phyloP scores from a whole-genome alignment of 139 green algal species.

The Tetradesmus obliquus region DNA sequence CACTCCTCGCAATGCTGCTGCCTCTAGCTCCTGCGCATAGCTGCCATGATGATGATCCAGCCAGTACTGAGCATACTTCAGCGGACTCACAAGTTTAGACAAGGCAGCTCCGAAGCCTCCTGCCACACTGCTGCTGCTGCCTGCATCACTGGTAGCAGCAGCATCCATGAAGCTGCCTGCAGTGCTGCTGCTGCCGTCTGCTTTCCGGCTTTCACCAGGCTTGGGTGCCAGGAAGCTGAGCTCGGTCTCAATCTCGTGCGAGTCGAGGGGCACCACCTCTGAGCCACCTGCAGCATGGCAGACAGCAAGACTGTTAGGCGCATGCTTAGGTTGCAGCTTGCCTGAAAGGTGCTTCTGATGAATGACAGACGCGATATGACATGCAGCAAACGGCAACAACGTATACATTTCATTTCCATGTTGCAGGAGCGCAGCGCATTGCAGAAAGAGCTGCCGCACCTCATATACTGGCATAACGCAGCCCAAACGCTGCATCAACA shows the following conservation, averaged over 20 bases:
- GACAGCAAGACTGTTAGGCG: not conserved
- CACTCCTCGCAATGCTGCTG: conserved; percentile 54
- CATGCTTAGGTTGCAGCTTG: too few relatives aligned
- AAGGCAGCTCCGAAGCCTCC: not conserved
- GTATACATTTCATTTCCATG: too few relatives aligned
- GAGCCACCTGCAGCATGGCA: conserved; percentile 46
- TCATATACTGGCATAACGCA: not conserved
- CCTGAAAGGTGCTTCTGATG: not conserved
- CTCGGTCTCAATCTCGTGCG: conserved; percentile 36
- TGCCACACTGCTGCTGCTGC: not conserved
- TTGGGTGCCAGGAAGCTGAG: conserved; percentile 30
- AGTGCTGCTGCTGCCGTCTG: conserved; percentile 25
- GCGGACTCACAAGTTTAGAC: not conserved
- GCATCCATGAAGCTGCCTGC: not conserved
- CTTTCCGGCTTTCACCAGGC: conserved; percentile 36
- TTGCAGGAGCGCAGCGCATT: too few relatives aligned
- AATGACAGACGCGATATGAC: too few relatives aligned
- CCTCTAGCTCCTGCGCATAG: conserved; percentile 74
- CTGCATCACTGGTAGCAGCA: not conserved
- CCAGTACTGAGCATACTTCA: conserved; percentile 56
- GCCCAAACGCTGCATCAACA: not conserved
- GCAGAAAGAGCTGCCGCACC: not conserved
- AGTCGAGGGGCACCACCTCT: conserved; percentile 22
- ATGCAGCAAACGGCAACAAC: too few relatives aligned
- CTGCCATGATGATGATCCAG: conserved; percentile 76